Evolutionary conservation across 441 rosid species (phyloP).

Genomic region (Gossypium trilobum): DNA sequence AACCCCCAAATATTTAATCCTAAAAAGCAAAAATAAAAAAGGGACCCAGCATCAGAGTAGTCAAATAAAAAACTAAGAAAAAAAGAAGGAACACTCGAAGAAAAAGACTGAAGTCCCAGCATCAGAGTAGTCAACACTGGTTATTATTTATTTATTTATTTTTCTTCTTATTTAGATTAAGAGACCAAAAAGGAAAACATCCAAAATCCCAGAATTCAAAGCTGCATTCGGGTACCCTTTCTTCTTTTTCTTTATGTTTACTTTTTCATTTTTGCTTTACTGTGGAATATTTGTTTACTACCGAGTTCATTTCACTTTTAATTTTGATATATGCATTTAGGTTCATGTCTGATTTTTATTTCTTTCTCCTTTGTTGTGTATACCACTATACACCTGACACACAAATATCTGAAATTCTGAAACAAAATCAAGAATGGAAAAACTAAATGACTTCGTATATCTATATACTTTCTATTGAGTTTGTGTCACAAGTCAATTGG

Average conservation of each 20-base stretch:
- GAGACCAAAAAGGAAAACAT: background rate
- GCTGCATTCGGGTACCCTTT: conserved; percentile 17
- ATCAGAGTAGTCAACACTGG: conserved; percentile 5
- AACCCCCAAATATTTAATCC: background rate
- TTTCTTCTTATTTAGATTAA: background rate
- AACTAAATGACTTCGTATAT: background rate
- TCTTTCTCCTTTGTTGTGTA: background rate
- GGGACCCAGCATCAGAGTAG: too few species aligned
- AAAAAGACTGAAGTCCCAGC: background rate
- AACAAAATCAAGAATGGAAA: background rate
- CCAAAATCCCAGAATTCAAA: background rate
- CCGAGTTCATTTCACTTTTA: background rate
- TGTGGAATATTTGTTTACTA: background rate
- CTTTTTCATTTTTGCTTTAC: background rate
- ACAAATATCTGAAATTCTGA: background rate
- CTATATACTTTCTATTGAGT: too few species aligned
- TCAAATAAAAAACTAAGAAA: background rate
- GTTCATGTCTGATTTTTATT: background rate
- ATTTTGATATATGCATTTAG: background rate
- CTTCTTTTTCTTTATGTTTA: background rate
- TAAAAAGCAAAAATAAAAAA: background rate
- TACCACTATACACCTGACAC: background rate
- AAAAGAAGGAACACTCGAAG: background rate
- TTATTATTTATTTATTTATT: background rate
- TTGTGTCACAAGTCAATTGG: too few species aligned